Evolutionary conservation across 139 green algal genomes (phyloP), one percentile per base, ranked within the genome.

Genomic region (Mychonastes homosphaera): DNA sequence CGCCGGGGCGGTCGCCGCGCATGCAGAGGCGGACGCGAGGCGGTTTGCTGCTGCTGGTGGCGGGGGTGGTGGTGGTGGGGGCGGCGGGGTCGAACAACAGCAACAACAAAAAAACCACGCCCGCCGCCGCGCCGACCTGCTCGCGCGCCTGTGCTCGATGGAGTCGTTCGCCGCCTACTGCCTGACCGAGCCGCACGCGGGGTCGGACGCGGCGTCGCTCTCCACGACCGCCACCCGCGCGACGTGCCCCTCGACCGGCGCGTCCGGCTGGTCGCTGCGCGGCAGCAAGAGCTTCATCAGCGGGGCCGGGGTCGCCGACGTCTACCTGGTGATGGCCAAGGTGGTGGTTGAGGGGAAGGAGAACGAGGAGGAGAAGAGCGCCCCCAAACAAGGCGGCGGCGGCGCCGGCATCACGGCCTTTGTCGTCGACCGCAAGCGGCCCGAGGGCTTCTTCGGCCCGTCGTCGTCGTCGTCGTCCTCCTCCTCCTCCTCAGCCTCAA

Each of bases 111-210:
- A n/a, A n/a, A n/a, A n/a, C n/a, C n/a, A n/a, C n/a, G n/a, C n/a
- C n/a, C n/a, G n/a, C n/a, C n/a, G n/a, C n/a, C n/a, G n/a, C n/a
- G n/a, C n/a, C n/a, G n/a, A n/a, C n/a, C n/a, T n/a, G 29, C 56
- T 80, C 30, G 80, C 84, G 4, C 30, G 43, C 0, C 65, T 93
- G 18, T 70, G 72, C 3, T 48, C 40, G 30, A 69, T 87, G 69
- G 65, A 93, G 0, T 30, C 36, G 2, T 63, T 92, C n/a, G 71
- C 73, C 35, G 79, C 72, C n/a, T 94, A 94, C 74, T 94, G 85
- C 70, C 74, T 94, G 19, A 92, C 85, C 10, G 86, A 92, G 60
- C 79, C 80, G 3, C 63, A 65, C 30, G 80, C 60, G 43, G 85
- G 84, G 32, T 83, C 71, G 23, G 85, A 93, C 45, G 84, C 81